phyloP scores from a whole-genome alignment of 768 basidiomycete species.

The Hebeloma cylindrosporum region DNA sequence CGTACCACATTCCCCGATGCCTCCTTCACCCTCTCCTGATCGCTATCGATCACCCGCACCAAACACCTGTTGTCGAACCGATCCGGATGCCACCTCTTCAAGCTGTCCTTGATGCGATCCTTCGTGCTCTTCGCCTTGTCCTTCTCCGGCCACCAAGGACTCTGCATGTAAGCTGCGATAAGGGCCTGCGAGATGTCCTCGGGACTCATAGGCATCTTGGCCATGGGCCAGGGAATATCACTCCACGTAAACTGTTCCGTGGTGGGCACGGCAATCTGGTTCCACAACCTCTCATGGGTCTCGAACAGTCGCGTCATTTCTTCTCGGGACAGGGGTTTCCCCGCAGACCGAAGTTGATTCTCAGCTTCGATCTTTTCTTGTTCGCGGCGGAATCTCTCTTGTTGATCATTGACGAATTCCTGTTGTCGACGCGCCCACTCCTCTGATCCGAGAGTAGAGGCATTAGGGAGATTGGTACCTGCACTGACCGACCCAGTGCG shows the following conservation, averaged over 20 bases:
- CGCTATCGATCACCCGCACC: conserved; percentile 59
- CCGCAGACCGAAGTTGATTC: conserved; percentile 47
- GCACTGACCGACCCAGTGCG: conserved; percentile 37
- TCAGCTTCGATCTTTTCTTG: conserved; percentile 64
- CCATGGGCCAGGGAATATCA: conserved; percentile 75
- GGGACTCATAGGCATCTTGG: conserved; percentile 52
- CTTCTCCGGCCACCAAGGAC: conserved; percentile 50
- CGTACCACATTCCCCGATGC: conserved; percentile 75
- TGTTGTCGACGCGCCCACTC: conserved; percentile 66
- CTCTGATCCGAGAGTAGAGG: conserved; percentile 35
- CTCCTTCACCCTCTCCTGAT: conserved; percentile 65
- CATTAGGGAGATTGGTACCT: conserved; percentile 24
- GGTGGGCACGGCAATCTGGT: conserved; percentile 40
- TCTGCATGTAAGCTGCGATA: conserved; percentile 63
- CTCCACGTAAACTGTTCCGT: conserved; percentile 55
- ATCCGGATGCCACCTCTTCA: conserved; percentile 81
- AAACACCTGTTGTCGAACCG: conserved; percentile 73
- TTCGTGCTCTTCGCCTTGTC: conserved; percentile 55
- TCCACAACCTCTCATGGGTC: conserved; percentile 64
- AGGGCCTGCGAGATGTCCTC: conserved; percentile 60
- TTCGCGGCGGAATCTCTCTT: conserved; percentile 67
- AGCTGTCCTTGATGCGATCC: conserved; percentile 74
- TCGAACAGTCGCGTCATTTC: conserved; percentile 57
- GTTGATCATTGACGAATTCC: conserved; percentile 62
- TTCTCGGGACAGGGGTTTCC: conserved; percentile 55